Conservation (phyloP, 139 green algal genomes). For the Haematococcus lacustris region DNA sequence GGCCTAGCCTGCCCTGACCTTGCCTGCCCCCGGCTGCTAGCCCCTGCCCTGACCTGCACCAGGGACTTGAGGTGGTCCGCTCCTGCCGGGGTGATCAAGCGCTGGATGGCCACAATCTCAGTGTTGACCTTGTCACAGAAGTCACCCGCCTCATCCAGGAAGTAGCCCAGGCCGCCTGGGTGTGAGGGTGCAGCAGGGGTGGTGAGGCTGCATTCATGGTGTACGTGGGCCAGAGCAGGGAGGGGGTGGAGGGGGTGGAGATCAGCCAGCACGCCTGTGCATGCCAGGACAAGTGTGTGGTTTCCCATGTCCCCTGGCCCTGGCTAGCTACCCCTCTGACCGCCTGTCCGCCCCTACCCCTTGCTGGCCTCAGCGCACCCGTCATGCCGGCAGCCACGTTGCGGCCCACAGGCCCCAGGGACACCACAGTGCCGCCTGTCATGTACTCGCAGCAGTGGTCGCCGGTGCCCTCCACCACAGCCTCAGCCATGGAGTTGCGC, state of each 20-base stretch:
- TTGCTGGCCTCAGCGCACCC: too few species aligned
- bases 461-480: conserved; percentile 92
- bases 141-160: conserved; percentile 87
- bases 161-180: conserved; percentile 89
- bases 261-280: too few species aligned
- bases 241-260: too few species aligned
- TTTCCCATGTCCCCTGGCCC: too few species aligned
- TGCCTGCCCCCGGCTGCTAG: too few species aligned
- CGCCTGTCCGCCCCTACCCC: too few species aligned
- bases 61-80: conserved; percentile 81
- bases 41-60: conserved; percentile 31
- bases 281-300: too few species aligned
- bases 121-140: conserved; percentile 91
- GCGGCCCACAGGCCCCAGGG: conserved; percentile 75
- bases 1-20: too few species aligned
- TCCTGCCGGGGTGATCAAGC: conserved; percentile 75
- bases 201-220: too few species aligned
- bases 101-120: conserved; percentile 93
- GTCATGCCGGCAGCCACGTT: conserved; percentile 99
- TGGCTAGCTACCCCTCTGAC: too few species aligned
- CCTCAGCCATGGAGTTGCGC: conserved; percentile 85
- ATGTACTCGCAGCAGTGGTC: conserved; percentile 96
- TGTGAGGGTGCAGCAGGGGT: too few species aligned
- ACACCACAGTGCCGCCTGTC: conserved; percentile 19
- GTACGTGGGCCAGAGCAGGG: too few species aligned